These are phyloP conservation scores for Pseudognaphalium luteoalbum DNA, from an alignment of 129 eudicot species.

Conservation along the genomic window DNA sequence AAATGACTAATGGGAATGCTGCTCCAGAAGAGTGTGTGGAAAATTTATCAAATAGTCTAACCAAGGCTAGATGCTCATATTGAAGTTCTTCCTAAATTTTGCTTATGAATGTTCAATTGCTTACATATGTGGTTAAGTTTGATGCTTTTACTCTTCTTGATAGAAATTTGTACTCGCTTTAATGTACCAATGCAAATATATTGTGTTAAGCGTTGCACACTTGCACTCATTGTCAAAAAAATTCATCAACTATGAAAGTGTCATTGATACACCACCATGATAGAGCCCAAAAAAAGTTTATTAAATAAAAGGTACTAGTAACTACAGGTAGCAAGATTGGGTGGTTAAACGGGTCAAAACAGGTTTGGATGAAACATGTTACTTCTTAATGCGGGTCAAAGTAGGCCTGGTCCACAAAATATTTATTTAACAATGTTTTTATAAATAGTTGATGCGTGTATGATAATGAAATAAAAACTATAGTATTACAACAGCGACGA, in stretches of 20 bases:
- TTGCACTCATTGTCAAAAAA: not conserved
- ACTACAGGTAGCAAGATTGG: not conserved
- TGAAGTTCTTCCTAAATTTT: not conserved
- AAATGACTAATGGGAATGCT: conserved; percentile 11
- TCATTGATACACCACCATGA: not conserved
- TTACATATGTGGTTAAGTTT: conserved; percentile 17
- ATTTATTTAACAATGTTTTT: not conserved
- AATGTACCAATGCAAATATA: not conserved
- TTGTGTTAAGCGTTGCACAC: not conserved
- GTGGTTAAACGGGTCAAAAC: not conserved
- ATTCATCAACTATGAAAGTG: not conserved
- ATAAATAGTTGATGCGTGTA: not conserved
- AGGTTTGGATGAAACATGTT: not conserved
- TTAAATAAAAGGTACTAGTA: not conserved
- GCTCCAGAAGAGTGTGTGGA: not conserved
- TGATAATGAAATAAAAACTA: not conserved
- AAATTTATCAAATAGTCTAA: not conserved
- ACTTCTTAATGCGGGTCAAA: not conserved
- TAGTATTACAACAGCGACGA: not conserved
- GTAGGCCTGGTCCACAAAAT: not conserved
- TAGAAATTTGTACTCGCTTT: not conserved
- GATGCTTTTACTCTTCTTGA: conserved; percentile 1
- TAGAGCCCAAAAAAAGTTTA: not conserved
- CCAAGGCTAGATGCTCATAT: not conserved
- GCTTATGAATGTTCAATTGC: conserved; percentile 8